These are phyloP conservation scores for Phaseolus lunatus DNA, from an alignment of 306 rosid genomes.

Conservation along the genomic window DNA sequence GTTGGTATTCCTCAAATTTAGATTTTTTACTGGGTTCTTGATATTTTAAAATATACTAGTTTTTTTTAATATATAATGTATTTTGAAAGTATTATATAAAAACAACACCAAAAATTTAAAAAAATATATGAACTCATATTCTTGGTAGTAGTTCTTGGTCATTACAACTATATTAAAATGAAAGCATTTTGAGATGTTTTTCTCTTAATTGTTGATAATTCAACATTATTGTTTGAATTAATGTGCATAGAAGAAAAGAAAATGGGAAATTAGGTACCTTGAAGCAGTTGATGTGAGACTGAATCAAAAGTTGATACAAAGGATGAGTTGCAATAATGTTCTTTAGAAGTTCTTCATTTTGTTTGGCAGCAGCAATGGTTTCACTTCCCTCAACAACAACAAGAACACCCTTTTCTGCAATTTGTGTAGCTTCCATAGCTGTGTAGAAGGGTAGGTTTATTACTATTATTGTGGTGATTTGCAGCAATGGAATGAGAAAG, in stretches of 20 bases:
- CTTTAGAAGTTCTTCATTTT: slow-evolving; percentile 50
- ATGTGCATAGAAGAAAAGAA: background rate
- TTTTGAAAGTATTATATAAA: no score
- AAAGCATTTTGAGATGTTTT: background rate
- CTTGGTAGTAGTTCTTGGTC: no score
- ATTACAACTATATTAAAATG: background rate
- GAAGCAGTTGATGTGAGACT: slow-evolving; percentile 61
- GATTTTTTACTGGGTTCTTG: no score
- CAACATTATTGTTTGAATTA: background rate
- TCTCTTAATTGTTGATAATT: slow-evolving; percentile 7
- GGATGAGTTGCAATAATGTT: slow-evolving; percentile 61
- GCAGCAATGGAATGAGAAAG: slow-evolving; percentile 28
- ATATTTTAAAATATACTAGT: no score
- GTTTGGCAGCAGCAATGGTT: slow-evolving; percentile 13
- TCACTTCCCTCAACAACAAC: slow-evolving; percentile 10
- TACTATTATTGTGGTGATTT: no score
- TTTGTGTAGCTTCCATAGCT: slow-evolving; percentile 41
- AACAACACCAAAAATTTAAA: no score
- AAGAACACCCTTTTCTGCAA: background rate
- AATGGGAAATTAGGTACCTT: slow-evolving; percentile 47
- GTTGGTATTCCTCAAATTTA: slow-evolving; percentile 1
- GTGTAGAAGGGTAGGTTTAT: background rate
- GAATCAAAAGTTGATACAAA: slow-evolving; percentile 56
- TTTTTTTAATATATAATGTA: no score
- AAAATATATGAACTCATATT: no score